These are phyloP conservation scores for Candida awuae DNA, from an alignment of 805 yeast genomes.

Conservation along the genomic window DNA sequence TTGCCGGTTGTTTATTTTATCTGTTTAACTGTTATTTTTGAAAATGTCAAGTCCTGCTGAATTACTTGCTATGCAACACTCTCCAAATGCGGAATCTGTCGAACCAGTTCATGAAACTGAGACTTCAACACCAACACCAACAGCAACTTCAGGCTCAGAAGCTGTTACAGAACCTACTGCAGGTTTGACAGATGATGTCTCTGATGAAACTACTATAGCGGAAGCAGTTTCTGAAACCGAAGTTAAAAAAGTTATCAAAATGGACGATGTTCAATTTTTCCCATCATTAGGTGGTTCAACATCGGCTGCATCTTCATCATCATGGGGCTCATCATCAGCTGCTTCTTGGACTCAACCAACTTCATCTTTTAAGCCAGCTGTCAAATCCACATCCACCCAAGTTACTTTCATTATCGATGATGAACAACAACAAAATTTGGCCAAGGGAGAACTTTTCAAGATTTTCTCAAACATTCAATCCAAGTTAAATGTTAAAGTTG, in stretches of 20 bases:
- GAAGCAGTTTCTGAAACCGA: slow-evolving; percentile 1
- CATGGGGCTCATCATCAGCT: slow-evolving; percentile 36
- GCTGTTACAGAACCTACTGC: slow-evolving; percentile 2
- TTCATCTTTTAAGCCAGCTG: slow-evolving; percentile 30
- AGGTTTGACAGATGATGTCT: not conserved
- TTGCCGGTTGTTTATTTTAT: slow-evolving; percentile 3
- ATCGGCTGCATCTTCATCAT: slow-evolving; percentile 28
- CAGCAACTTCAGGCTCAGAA: not conserved
- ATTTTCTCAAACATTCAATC: slow-evolving; percentile 57
- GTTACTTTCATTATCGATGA: slow-evolving; percentile 71
- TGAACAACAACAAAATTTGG: slow-evolving; percentile 56
- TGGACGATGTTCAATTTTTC: slow-evolving; percentile 45
- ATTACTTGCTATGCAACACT: slow-evolving; percentile 31
- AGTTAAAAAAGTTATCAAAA: slow-evolving; percentile 25
- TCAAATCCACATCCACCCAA: slow-evolving; percentile 56
- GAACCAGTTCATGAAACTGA: not conserved
- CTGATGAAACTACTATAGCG: slow-evolving; percentile 4
- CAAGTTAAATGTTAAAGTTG: slow-evolving; percentile 57
- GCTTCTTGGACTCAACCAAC: slow-evolving; percentile 20
- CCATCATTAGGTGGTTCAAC: slow-evolving; percentile 57
- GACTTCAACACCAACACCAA: not conserved
- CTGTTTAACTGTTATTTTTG: not conserved
- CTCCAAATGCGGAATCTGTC: slow-evolving; percentile 11
- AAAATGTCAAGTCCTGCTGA: slow-evolving; percentile 35
- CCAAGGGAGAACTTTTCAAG: slow-evolving; percentile 60